Percentiles rank a stretch among this genome's conserved stretches.
phyloP scores from a whole-genome alignment of 2,329 filamentous ascomycete genomes.

The Grosmannia serpens region DNA sequence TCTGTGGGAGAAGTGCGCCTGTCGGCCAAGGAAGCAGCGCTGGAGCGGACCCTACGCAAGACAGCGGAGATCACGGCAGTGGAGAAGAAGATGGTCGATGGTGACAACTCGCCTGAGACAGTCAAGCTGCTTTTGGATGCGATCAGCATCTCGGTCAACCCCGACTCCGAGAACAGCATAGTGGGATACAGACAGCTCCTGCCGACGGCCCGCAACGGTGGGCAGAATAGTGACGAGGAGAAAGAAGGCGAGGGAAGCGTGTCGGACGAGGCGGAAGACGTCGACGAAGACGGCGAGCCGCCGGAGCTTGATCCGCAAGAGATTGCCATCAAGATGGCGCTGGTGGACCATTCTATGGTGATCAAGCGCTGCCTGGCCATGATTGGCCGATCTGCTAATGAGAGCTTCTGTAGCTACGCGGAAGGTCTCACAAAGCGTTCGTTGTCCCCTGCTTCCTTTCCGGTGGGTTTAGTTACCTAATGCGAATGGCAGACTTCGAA shows the following conservation, averaged over 20 bases:
- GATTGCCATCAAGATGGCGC: conserved; percentile 69
- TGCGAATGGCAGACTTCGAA: conserved; percentile 41
- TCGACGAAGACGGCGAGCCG: conserved; percentile 24
- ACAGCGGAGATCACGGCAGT: conserved; percentile 71
- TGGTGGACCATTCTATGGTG: conserved; percentile 81
- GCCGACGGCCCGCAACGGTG: conserved; percentile 31
- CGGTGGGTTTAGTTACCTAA: background rate
- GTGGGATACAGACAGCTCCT: conserved; percentile 67
- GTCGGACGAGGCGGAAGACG: conserved; percentile 31
- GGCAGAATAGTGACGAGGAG: conserved; percentile 24
- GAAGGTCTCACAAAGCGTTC: conserved; percentile 55
- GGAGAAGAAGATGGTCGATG: conserved; percentile 62
- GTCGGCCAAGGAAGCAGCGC: conserved; percentile 69
- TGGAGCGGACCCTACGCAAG: conserved; percentile 84
- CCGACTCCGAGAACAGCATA: conserved; percentile 63
- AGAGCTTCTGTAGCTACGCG: conserved; percentile 41
- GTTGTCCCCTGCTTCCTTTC: conserved; percentile 19
- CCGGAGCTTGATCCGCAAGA: conserved; percentile 48
- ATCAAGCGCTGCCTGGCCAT: conserved; percentile 70
- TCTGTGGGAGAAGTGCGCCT: conserved; percentile 54
- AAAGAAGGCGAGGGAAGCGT: conserved; percentile 21
- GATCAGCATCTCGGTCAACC: conserved; percentile 64
- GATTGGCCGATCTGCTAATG: conserved; percentile 53
- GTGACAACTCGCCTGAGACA: conserved; percentile 50
- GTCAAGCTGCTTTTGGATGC: conserved; percentile 62